phyloP scores from a whole-genome alignment of 2,329 filamentous ascomycete genomes.

The Metarhizium guizhouense region DNA sequence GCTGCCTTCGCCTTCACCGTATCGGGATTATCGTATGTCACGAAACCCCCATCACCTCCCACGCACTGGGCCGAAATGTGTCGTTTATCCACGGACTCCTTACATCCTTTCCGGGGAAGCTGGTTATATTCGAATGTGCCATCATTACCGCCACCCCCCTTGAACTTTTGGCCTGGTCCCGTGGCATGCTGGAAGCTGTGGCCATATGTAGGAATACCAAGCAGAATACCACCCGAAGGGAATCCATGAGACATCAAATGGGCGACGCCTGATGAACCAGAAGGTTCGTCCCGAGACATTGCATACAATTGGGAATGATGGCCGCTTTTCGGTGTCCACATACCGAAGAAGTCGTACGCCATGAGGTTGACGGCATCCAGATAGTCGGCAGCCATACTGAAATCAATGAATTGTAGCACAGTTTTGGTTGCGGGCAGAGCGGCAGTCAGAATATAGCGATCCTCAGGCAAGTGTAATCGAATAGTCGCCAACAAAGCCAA shows the following conservation, averaged over 20 bases:
- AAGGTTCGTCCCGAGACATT: conserved; percentile 50
- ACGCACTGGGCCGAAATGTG: conserved; percentile 63
- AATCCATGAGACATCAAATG: conserved; percentile 60
- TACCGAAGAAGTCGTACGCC: conserved; percentile 71
- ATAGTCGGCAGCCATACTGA: conserved; percentile 51
- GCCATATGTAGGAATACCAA: conserved; percentile 70
- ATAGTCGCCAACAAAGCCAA: conserved; percentile 57
- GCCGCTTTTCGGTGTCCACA: conserved; percentile 58
- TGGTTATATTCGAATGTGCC: conserved; percentile 67
- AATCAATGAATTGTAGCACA: conserved; percentile 60
- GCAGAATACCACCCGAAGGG: conserved; percentile 59
- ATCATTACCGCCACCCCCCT: conserved; percentile 48
- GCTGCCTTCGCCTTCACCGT: conserved; percentile 68
- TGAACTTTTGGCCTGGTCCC: conserved; percentile 55
- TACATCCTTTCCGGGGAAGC: conserved; percentile 51
- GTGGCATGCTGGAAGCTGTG: conserved; percentile 61
- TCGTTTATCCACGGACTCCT: conserved; percentile 59
- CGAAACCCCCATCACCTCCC: conserved; percentile 66
- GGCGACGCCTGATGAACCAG: conserved; percentile 56
- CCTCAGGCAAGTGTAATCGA: conserved; percentile 58
- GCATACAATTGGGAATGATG: conserved; percentile 71
- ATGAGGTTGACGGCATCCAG: conserved; percentile 72
- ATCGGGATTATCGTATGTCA: conserved; percentile 70
- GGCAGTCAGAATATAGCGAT: conserved; percentile 61
- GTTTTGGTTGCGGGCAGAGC: conserved; percentile 61